phyloP scores from a whole-genome alignment of 2,329 filamentous ascomycete genomes.

The Epichloe brachyelytri region DNA sequence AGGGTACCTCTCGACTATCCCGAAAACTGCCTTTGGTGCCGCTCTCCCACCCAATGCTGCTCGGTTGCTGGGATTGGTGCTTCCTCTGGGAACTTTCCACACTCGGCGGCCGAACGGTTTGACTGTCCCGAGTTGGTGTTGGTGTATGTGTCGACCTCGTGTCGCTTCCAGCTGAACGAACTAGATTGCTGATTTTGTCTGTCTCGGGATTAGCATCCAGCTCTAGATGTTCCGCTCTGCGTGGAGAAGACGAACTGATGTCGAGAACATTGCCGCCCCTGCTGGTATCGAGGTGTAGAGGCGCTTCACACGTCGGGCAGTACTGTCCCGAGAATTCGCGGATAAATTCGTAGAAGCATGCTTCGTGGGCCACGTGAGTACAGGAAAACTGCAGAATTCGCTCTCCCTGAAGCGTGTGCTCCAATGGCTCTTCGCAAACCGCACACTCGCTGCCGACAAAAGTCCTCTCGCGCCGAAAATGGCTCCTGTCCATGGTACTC shows the following conservation, averaged over 20 bases:
- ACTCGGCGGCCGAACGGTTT: slow-evolving; percentile 41
- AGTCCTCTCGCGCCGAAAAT: slow-evolving; percentile 76
- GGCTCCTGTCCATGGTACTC: slow-evolving; percentile 52
- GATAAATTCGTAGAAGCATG: slow-evolving; percentile 98
- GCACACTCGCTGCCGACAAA: slow-evolving; percentile 93
- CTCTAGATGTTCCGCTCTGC: slow-evolving; percentile 10
- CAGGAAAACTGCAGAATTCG: slow-evolving; percentile 92
- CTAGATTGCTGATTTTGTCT: slow-evolving; percentile 94
- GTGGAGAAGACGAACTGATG: slow-evolving; percentile 47
- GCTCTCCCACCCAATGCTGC: slow-evolving; percentile 17
- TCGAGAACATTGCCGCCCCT: slow-evolving; percentile 86
- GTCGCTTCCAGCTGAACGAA: slow-evolving; percentile 64
- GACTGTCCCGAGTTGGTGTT: slow-evolving; percentile 58
- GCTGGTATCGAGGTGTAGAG: slow-evolving; percentile 82
- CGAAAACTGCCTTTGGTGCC: slow-evolving; percentile 28
- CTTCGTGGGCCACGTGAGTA: slow-evolving; percentile 93
- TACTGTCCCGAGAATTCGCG: slow-evolving; percentile 87
- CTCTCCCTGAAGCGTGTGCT: slow-evolving; percentile 89
- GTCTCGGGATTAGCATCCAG: slow-evolving; percentile 15
- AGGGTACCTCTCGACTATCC: slow-evolving; percentile 35
- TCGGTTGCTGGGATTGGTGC: slow-evolving; percentile 20
- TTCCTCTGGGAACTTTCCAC: slow-evolving; percentile 26
- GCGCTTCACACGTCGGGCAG: slow-evolving; percentile 87
- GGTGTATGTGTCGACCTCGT: slow-evolving; percentile 37
- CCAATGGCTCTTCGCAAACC: slow-evolving; percentile 90